A percentile compares a stretch with the other conserved stretches of the same genome.
Conservation (phyloP, 768 basidiomycete genomes). For the Cystobasidium ongulense region DNA sequence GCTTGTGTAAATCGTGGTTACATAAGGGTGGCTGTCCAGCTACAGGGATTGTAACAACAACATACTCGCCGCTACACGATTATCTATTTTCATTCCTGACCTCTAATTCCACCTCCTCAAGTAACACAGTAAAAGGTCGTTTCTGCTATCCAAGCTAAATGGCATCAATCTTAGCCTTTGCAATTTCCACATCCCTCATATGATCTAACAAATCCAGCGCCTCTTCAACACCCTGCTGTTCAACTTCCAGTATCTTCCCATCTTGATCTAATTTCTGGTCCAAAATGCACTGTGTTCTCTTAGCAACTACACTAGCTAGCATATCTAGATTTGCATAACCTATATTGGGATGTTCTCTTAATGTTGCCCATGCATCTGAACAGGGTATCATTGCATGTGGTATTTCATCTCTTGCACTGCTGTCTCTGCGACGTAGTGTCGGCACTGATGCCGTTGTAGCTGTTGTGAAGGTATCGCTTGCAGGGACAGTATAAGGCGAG, state of each 20-base stretch:
- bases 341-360: constrained; percentile 82
- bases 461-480: background rate
- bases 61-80: too few species aligned
- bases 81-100: too few species aligned
- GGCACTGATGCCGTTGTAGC: constrained; percentile 25
- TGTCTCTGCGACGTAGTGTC: constrained; percentile 33
- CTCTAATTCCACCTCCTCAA: too few species aligned
- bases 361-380: constrained; percentile 50
- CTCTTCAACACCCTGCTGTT: constrained; percentile 41
- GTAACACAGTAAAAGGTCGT: background rate
- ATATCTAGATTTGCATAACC: constrained; percentile 69
- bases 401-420: constrained; percentile 35
- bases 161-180: background rate
- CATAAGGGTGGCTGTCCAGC: too few species aligned
- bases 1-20: too few species aligned
- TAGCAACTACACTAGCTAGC: constrained; percentile 80
- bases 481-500: background rate
- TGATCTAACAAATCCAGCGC: constrained; percentile 40
- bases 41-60: too few species aligned
- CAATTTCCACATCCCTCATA: background rate
- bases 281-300: constrained; percentile 60
- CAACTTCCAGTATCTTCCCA: constrained; percentile 31
- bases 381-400: constrained; percentile 59
- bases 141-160: background rate
- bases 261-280: background rate